Evolutionary conservation across 2,329 filamentous ascomycete species (phyloP).

Genomic region (Cercospora zeina): DNA sequence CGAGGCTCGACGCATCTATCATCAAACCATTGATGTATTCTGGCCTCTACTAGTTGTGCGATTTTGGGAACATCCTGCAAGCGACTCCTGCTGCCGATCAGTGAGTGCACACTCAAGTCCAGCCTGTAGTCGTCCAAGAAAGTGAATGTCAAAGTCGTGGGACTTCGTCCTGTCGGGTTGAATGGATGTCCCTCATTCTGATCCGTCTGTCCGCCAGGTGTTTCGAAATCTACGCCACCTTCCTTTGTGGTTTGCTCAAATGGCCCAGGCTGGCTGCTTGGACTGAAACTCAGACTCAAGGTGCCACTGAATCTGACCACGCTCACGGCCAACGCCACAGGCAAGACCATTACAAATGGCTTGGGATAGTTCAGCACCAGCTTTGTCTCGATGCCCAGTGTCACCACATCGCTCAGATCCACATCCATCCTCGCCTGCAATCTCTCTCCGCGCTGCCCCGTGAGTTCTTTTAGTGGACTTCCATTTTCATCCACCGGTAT

Average conservation of each 20-base stretch:
- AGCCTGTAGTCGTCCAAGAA: slow-evolving; percentile 87
- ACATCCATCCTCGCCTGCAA: slow-evolving; percentile 96
- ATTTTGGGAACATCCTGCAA: slow-evolving; percentile 87
- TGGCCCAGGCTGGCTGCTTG: slow-evolving; percentile 51
- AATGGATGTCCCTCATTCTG: slow-evolving; percentile 40
- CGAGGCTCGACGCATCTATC: slow-evolving; percentile 81
- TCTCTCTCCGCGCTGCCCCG: slow-evolving; percentile 61
- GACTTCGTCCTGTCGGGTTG: slow-evolving; percentile 47
- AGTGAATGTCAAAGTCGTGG: slow-evolving; percentile 87
- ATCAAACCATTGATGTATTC: slow-evolving; percentile 84
- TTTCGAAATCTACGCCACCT: slow-evolving; percentile 8
- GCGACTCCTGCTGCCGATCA: slow-evolving; percentile 75
- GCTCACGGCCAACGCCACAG: slow-evolving; percentile 86
- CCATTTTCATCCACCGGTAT: slow-evolving; percentile 87
- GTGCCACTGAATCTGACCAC: slow-evolving; percentile 95
- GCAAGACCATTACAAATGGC: slow-evolving; percentile 81
- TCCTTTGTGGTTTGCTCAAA: slow-evolving; percentile 33
- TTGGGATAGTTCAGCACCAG: slow-evolving; percentile 93
- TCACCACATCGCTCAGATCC: slow-evolving; percentile 93
- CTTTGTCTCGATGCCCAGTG: slow-evolving; percentile 90
- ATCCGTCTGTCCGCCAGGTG: slow-evolving; percentile 28
- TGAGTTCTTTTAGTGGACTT: slow-evolving; percentile 49
- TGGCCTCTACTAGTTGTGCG: slow-evolving; percentile 75
- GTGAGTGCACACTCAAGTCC: slow-evolving; percentile 76
- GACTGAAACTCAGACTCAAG: slow-evolving; percentile 88